phyloP scores from a whole-genome alignment of 148 eudicot species.

The Rhododendron ovatum region DNA sequence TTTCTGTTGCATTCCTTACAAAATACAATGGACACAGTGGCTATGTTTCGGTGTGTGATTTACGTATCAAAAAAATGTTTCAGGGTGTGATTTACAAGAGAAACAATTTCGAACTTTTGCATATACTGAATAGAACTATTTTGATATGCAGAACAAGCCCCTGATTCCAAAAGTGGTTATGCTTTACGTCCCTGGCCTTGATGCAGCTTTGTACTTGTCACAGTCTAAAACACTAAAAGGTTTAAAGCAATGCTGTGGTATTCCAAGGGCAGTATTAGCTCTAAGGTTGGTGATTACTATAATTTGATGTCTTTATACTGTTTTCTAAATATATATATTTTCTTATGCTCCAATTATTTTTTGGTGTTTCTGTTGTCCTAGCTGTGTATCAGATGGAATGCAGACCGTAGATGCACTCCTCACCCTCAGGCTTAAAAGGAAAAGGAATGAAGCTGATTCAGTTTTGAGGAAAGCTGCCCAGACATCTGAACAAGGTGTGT shows the following conservation, averaged over 20 bases:
- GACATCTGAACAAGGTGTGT: slow-evolving; percentile 50
- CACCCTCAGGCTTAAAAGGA: slow-evolving; percentile 83
- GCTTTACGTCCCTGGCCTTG: slow-evolving; percentile 94
- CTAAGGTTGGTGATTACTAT: slow-evolving; percentile 61
- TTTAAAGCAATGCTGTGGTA: slow-evolving; percentile 73
- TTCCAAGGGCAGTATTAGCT: slow-evolving; percentile 81
- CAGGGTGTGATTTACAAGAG: neutral
- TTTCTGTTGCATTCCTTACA: neutral
- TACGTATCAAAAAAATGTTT: neutral
- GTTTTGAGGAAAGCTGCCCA: slow-evolving; percentile 31
- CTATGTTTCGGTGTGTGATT: neutral
- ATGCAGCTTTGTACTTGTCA: slow-evolving; percentile 77
- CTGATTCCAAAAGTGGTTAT: slow-evolving; percentile 87
- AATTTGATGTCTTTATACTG: neutral
- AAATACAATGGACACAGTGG: neutral
- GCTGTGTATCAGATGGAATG: slow-evolving; percentile 91
- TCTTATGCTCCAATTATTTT: slow-evolving; percentile 14
- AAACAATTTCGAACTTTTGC: neutral
- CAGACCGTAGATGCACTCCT: slow-evolving; percentile 90
- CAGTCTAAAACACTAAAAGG: slow-evolving; percentile 53
- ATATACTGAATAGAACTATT: slow-evolving; percentile 6
- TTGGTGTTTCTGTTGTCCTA: slow-evolving; percentile 37
- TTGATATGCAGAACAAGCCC: slow-evolving; percentile 82
- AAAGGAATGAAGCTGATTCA: slow-evolving; percentile 53
- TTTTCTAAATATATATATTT: neutral